These are phyloP conservation scores for bread wheat (Triticum aestivum) DNA, from an alignment of 176 grass and related monocot genomes.

Conservation along the genomic window DNA sequence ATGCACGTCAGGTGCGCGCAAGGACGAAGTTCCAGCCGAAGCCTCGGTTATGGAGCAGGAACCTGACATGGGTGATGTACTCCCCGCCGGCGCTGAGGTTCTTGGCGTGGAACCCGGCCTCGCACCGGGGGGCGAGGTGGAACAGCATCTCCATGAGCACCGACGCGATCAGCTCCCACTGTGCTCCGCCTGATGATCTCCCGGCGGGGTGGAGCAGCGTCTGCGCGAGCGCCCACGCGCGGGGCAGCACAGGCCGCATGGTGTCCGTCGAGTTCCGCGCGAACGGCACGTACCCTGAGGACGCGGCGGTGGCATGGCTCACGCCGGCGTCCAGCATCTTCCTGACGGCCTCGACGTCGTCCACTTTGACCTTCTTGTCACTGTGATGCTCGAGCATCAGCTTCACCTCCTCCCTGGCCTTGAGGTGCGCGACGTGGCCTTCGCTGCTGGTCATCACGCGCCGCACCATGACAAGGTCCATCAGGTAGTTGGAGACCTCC, in stretches of 20 bases:
- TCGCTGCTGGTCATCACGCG: slow-evolving; percentile 23
- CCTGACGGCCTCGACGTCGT: neutral
- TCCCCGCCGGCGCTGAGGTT: neutral
- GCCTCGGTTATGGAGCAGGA: slow-evolving; percentile 17
- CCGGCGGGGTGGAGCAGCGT: neutral
- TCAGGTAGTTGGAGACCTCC: slow-evolving; percentile 13
- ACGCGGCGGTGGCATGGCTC: neutral
- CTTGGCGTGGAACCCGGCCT: slow-evolving; percentile 5
- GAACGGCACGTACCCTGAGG: neutral
- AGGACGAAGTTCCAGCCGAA: slow-evolving; percentile 4
- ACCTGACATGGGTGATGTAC: slow-evolving; percentile 35
- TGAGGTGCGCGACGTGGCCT: neutral
- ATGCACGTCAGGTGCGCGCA: neutral
- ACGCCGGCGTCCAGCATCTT: neutral
- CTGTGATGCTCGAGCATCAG: neutral
- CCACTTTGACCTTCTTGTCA: neutral
- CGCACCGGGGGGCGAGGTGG: neutral
- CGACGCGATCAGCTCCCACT: neutral
- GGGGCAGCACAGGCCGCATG: slow-evolving; percentile 8
- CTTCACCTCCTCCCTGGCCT: slow-evolving; percentile 13
- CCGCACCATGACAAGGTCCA: neutral
- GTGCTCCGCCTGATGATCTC: neutral
- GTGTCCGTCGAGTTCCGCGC: neutral
- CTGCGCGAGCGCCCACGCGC: neutral
- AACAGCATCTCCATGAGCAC: slow-evolving; percentile 24